These are phyloP conservation scores for Rhododendron mucronatum DNA, from an alignment of 148 eudicot species.

Conservation along the genomic window DNA sequence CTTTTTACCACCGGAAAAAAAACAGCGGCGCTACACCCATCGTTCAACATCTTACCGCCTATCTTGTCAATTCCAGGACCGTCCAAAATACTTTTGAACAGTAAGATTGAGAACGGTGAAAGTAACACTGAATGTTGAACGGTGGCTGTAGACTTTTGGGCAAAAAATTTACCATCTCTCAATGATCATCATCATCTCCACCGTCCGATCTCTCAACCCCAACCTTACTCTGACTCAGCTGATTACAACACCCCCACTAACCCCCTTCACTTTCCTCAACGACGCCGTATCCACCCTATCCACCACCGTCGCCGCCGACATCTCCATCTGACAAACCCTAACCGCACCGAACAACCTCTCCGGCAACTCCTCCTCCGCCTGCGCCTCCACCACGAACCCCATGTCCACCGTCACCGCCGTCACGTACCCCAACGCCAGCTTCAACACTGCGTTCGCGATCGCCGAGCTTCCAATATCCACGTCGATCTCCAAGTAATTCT, in stretches of 20 bases:
- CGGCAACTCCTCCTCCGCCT: slow-evolving; percentile 76
- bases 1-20: not conserved
- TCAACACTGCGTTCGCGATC: slow-evolving; percentile 73
- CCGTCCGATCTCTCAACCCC: not conserved
- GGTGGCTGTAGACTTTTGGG: too few relatives aligned
- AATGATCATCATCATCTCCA: not conserved
- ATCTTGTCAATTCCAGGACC: too few relatives aligned
- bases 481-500: slow-evolving; percentile 75
- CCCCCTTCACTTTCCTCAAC: not conserved
- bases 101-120: too few relatives aligned
- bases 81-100: too few relatives aligned
- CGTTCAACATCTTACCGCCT: too few relatives aligned
- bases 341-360: slow-evolving; percentile 80
- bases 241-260: not conserved
- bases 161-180: not conserved
- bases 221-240: not conserved
- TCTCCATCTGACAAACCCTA: slow-evolving; percentile 82
- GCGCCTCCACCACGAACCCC: slow-evolving; percentile 87
- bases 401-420: slow-evolving; percentile 79
- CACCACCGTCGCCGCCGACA: slow-evolving; percentile 60
- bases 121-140: too few relatives aligned
- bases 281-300: slow-evolving; percentile 19
- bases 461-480: slow-evolving; percentile 81
- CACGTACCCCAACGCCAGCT: slow-evolving; percentile 75
- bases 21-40: too few relatives aligned